Conservation (phyloP, 495 filamentous ascomycete species). For the Cryomyces antarcticus region DNA sequence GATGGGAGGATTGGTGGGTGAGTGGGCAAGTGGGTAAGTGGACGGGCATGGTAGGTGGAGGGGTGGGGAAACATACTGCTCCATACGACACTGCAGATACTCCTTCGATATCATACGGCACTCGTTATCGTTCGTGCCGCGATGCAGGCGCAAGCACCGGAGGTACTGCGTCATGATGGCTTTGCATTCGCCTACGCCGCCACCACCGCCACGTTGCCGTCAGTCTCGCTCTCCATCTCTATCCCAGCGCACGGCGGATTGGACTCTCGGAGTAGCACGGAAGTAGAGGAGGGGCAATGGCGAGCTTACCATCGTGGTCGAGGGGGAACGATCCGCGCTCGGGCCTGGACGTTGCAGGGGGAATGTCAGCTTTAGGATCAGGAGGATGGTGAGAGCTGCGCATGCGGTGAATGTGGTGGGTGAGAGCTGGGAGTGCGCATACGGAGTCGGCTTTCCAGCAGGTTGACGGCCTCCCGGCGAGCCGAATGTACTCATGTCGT, state of each 20-base stretch:
- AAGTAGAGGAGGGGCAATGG: neutral
- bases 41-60: constrained; percentile 1
- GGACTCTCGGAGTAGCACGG: neutral
- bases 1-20: constrained; percentile 1
- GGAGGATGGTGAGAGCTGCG: neutral
- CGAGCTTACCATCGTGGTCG: constrained; percentile 64
- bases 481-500: constrained; percentile 32
- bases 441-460: constrained; percentile 58
- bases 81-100: constrained; percentile 86
- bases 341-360: constrained; percentile 31
- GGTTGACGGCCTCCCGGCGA: constrained; percentile 51
- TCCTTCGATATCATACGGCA: constrained; percentile 71
- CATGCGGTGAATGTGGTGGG: too few relatives aligned
- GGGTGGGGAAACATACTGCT: constrained; percentile 40
- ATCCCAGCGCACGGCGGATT: neutral
- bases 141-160: constrained; percentile 57
- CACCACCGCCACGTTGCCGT: too few relatives aligned
- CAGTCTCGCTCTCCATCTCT: too few relatives aligned
- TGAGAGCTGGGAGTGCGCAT: constrained; percentile 18
- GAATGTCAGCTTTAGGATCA: neutral
- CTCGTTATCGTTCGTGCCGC: constrained; percentile 66
- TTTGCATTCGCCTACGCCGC: constrained; percentile 66
- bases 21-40: neutral
- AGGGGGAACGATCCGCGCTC: constrained; percentile 93
- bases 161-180: constrained; percentile 66